Percentiles rank a stretch among this genome's conserved stretches.
These are phyloP conservation scores for Xylaria telfairii DNA, from an alignment of 495 filamentous ascomycete genomes.

Conservation along the genomic window DNA sequence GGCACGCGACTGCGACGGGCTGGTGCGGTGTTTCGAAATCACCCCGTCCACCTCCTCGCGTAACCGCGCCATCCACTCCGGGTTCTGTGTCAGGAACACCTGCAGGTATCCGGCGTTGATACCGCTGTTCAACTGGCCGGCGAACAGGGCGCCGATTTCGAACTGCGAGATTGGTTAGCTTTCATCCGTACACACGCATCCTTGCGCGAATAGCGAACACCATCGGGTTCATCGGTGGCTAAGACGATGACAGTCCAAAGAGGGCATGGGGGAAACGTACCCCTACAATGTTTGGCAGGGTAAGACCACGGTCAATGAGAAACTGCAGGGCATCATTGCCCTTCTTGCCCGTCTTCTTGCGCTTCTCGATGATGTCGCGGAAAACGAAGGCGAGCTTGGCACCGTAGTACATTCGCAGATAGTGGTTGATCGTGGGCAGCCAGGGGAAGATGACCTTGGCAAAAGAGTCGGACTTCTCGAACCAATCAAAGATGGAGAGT, in stretches of 20 bases:
- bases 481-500: conserved; percentile 43
- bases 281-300: conserved; percentile 40
- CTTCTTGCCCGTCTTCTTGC: conserved; percentile 43
- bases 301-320: conserved; percentile 49
- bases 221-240: neutral
- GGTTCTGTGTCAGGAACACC: conserved; percentile 44
- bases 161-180: conserved; percentile 35
- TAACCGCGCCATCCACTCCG: conserved; percentile 47
- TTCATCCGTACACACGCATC: neutral
- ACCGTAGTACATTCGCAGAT: conserved; percentile 42
- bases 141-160: conserved; percentile 46
- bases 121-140: conserved; percentile 50
- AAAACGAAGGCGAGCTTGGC: conserved; percentile 49
- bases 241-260: neutral
- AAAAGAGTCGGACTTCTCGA: conserved; percentile 41
- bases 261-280: conserved; percentile 21
- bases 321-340: conserved; percentile 54
- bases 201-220: neutral
- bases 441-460: conserved; percentile 52
- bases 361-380: conserved; percentile 44
- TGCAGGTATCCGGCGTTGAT: conserved; percentile 52
- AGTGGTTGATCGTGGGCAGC: conserved; percentile 38
- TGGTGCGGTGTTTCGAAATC: conserved; percentile 42
- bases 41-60: conserved; percentile 48
- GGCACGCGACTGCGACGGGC: conserved; percentile 39